Percentiles rank a stretch among this genome's conserved stretches.
Conservation (phyloP, 1,284 basidiomycete species). For the Megacollybia platyphylla region DNA sequence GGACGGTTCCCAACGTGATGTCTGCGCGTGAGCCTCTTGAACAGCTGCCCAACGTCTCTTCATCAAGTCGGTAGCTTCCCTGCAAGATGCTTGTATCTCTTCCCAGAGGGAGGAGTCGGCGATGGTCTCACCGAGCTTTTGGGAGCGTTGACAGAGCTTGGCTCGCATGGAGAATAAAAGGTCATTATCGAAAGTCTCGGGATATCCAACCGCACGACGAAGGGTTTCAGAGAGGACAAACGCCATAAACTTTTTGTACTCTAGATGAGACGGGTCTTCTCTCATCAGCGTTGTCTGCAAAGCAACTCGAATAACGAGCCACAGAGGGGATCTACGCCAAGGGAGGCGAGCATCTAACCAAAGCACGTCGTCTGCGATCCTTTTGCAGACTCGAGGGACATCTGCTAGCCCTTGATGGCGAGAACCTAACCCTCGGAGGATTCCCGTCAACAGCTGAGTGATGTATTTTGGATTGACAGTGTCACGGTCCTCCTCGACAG, state of each 20-base stretch:
- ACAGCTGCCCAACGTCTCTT: conserved; percentile 17
- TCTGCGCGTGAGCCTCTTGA: conserved; percentile 12
- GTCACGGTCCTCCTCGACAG: conserved; percentile 5
- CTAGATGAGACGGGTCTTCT: conserved; percentile 4
- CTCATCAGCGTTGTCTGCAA: conserved; percentile 25
- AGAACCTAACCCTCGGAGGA: conserved; percentile 19
- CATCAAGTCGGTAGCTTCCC: conserved; percentile 10
- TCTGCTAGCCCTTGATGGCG: conserved; percentile 8
- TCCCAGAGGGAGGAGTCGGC: conserved; percentile 8
- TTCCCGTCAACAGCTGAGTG: conserved; percentile 10
- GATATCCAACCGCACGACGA: conserved; percentile 6
- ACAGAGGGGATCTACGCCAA: conserved; percentile 33
- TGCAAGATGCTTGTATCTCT: neutral
- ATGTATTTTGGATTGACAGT: conserved; percentile 7
- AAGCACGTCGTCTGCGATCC: conserved; percentile 31
- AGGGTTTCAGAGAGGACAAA: conserved; percentile 23
- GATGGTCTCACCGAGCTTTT: conserved; percentile 18
- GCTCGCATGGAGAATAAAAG: conserved; percentile 17
- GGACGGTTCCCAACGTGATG: conserved; percentile 15
- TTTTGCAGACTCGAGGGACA: conserved; percentile 21
- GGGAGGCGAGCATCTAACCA: conserved; percentile 21
- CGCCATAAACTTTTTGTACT: conserved; percentile 36
- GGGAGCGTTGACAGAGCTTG: conserved; percentile 22
- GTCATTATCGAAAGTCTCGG: conserved; percentile 12
- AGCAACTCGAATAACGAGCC: conserved; percentile 30